These are phyloP conservation scores for Incumbomyces delicatus DNA, from an alignment of 2,329 filamentous ascomycete species.

Conservation along the genomic window DNA sequence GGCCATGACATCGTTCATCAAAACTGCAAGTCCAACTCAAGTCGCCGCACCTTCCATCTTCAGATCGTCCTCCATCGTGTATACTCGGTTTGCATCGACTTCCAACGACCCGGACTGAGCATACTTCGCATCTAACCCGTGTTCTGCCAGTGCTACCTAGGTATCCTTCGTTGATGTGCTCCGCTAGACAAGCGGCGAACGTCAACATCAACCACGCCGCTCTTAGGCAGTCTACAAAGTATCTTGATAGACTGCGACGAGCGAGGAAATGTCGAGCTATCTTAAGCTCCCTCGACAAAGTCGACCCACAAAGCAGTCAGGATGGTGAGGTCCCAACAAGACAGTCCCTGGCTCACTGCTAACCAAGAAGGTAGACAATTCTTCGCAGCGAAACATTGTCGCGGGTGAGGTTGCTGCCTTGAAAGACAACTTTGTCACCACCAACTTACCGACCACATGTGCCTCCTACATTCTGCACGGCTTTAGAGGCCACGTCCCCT, in stretches of 20 bases:
- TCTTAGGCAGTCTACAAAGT: not conserved
- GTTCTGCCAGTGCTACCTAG: too few relatives aligned
- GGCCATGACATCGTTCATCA: not conserved
- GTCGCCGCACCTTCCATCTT: conserved; percentile 5
- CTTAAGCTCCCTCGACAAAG: not conserved
- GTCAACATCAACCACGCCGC: not conserved
- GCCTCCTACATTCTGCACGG: conserved; percentile 63
- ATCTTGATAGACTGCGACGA: not conserved
- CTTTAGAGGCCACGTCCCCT: conserved; percentile 68
- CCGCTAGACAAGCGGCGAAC: not conserved
- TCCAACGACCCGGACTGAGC: too few relatives aligned
- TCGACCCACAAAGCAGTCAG: not conserved
- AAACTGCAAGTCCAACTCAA: not conserved
- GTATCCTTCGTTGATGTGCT: not conserved
- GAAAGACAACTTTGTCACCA: conserved; percentile 69
- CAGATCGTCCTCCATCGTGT: not conserved
- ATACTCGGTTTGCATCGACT: too few relatives aligned
- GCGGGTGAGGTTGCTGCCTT: conserved; percentile 41
- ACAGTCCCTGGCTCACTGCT: too few relatives aligned
- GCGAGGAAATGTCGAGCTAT: not conserved
- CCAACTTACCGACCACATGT: conserved; percentile 64
- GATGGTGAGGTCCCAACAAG: not conserved
- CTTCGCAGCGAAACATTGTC: not conserved
- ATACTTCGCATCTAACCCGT: not conserved
- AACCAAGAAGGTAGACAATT: not conserved